phyloP scores from a whole-genome alignment of 2,329 filamentous ascomycete genomes.

The Grosmannia serpens region DNA sequence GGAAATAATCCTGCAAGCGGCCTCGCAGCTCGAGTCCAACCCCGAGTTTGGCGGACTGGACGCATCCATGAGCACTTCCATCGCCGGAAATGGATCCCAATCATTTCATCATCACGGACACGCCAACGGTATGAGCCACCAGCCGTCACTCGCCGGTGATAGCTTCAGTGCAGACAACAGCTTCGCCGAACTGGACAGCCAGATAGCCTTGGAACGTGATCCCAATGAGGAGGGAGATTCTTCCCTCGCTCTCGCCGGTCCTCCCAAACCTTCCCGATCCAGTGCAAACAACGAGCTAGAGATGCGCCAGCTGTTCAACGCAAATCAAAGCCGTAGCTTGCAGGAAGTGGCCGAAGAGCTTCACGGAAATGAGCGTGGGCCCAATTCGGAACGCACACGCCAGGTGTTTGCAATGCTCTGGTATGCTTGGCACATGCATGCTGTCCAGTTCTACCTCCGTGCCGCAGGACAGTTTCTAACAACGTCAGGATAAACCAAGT shows the following conservation, averaged over 20 bases:
- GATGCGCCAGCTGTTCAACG: slow-evolving; percentile 62
- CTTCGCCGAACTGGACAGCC: slow-evolving; percentile 46
- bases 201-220: slow-evolving; percentile 48
- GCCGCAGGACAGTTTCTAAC: neutral
- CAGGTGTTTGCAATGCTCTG: slow-evolving; percentile 85
- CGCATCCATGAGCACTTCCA: slow-evolving; percentile 34
- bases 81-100: slow-evolving; percentile 26
- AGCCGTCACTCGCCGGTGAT: slow-evolving; percentile 44
- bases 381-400: slow-evolving; percentile 71
- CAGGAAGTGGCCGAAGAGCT: slow-evolving; percentile 65
- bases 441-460: neutral
- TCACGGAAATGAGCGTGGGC: slow-evolving; percentile 67
- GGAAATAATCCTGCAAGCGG: slow-evolving; percentile 47
- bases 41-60: slow-evolving; percentile 36
- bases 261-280: slow-evolving; percentile 49
- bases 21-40: slow-evolving; percentile 41
- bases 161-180: slow-evolving; percentile 39
- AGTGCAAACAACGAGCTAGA: slow-evolving; percentile 74
- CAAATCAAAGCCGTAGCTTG: slow-evolving; percentile 55
- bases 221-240: slow-evolving; percentile 44
- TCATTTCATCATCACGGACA: slow-evolving; percentile 29
- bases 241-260: slow-evolving; percentile 32
- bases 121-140: slow-evolving; percentile 23
- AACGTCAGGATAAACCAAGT: slow-evolving; percentile 56
- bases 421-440: slow-evolving; percentile 35